Evolutionary conservation across 768 basidiomycete species (phyloP), one percentile per base, ranked within the genome.

Genomic region (Tulasnella sp.): DNA sequence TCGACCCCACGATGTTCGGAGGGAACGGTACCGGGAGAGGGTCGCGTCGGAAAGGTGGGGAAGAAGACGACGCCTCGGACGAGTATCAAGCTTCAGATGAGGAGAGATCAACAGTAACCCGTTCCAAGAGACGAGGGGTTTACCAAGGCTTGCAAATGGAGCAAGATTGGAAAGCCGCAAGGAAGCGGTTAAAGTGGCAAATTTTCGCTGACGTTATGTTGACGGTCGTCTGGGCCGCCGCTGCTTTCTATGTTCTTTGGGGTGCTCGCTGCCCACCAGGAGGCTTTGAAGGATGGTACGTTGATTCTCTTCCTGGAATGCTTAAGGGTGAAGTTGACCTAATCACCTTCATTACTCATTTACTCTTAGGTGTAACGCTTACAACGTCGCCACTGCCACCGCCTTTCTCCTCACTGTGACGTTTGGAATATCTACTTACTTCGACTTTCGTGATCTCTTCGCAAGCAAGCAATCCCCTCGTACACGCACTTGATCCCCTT

Each of bases 261-360:
- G 90, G 91, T 61, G 86, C 89, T 84, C 85, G 86, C 81, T 93
- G 91, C 84, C 90, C 91, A 13, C 88, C 86, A 79, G 91, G 91
- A 2, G 84, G 83, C 26, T 91, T 87, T 81, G 85, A 88, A 75
- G 91, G 91, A 82, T 92, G 91, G 91, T 91, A 80, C 80, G 88
- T 86, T 35, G 67, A 72, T n/a, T 75, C 9, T 35, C 20, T 18
- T 15, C 2, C 79, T 78, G 6, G 11, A 26, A 11, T 20, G 26
- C 6, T 39, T 32, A 37, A 71, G n/a, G 16, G 18, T 74, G 40
- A 23, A n/a, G 1, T 23, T 15, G n/a, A 51, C 1, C 26, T 29
- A 9, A 18, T 73, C 20, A 7, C 73, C 44, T 40, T 55, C 51
- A 37, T 81, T 81, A 23, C 42, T 37, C 20, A 80, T 48, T n/a